Conservation (phyloP, 257 asterid genomes). For the Nicotiana otophora region DNA sequence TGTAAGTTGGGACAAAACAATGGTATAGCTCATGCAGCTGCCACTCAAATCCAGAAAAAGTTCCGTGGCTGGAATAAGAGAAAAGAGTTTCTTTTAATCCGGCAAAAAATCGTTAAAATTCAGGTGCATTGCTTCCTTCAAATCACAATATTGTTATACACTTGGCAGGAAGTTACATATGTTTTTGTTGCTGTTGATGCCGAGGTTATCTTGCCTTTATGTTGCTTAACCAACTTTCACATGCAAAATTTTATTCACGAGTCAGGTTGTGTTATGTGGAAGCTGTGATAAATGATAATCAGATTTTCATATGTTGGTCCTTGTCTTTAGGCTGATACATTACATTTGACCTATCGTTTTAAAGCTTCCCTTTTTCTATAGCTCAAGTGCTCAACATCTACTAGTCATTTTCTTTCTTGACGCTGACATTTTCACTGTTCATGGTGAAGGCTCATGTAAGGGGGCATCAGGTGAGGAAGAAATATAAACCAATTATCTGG, state of each 20-base stretch:
- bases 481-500: conserved; percentile 79
- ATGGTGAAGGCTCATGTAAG: conserved; percentile 86
- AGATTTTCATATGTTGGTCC: neutral
- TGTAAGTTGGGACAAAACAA: conserved; percentile 52
- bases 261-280: neutral
- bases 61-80: conserved; percentile 93
- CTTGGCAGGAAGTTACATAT: neutral
- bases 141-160: neutral
- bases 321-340: neutral
- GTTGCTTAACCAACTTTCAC: neutral
- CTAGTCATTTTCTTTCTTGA: neutral
- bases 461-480: conserved; percentile 95
- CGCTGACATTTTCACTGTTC: conserved; percentile 28
- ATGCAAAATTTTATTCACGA: neutral
- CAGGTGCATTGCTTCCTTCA: conserved; percentile 54
- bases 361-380: neutral
- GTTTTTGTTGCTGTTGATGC: conserved; percentile 1
- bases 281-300: neutral
- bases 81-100: conserved; percentile 61
- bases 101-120: conserved; percentile 81
- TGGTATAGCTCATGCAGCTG: conserved; percentile 67
- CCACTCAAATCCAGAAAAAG: conserved; percentile 77
- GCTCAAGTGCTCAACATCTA: neutral
- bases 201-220: neutral
- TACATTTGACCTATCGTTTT: neutral